Base-by-base conservation (phyloP, 176 grass and related monocot genomes). In the Eragrostis nindensis region DNA sequence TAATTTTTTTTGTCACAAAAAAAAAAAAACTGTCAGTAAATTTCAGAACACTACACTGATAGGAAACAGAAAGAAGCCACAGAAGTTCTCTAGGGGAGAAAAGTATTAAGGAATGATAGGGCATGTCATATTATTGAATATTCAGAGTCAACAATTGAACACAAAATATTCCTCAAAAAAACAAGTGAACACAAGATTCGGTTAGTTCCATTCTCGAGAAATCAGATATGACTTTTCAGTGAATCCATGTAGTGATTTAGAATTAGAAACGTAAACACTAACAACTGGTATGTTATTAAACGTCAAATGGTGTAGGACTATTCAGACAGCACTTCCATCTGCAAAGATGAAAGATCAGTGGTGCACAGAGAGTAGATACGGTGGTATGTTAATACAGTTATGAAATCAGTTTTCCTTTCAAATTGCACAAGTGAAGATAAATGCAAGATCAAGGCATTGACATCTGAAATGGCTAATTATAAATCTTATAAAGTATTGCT, bases 231-330 rank as follows among this genome's bases (percentile, higher is more conserved):
- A 62, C 39, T 24, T 80, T n/a, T 19, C 44, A 48, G 46, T 16
- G 65, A 3, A 40, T 73, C 32, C 32, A 36, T 36, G 32, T 36
- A 63, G 30, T 9, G 21, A 56, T 56, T 59, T 39, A 36, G 68
- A 72, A 8, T 72, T 48, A 48, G 5, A 16, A 27, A 11, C 52
- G 16, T 47, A 39, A 64, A 83, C 57, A 82, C 63, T 38, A 49
- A 62, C 74, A 29, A 82, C 39, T 19, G 70, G 32, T 36, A 36
- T 36, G 32, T 36, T 36, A 36, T 36, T 36, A 36, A 36, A 36
- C 32, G 4, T 36, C 32, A 36, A 36, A 36, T 36, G 4, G 4
- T 36, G 4, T 36, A 36, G 32, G 32, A 36, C 32, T 36, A 36
- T 36, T 36, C 2, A 36, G 32, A 36, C 32, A 36, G 32, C 32